A percentile compares a stretch with the other conserved stretches of the same genome.
These are phyloP conservation scores for Erythrophleum ivorense DNA, from an alignment of 331 rosid species.

Conservation along the genomic window DNA sequence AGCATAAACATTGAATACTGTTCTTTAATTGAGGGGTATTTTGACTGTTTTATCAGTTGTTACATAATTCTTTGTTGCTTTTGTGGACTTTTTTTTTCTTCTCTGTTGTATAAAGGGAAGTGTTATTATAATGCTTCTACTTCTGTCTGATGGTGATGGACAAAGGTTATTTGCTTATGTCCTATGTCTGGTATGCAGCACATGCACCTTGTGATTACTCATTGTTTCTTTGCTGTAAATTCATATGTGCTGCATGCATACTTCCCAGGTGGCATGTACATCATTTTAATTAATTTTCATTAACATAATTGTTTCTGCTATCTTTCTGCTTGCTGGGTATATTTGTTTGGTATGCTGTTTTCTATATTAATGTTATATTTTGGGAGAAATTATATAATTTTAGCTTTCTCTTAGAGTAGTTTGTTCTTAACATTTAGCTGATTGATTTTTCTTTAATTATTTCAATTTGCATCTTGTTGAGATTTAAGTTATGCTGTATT, in stretches of 20 bases:
- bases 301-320: background rate
- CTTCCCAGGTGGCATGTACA: background rate
- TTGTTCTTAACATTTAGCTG: background rate
- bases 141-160: slow-evolving; percentile 3
- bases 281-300: slow-evolving; percentile 17
- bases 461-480: slow-evolving; percentile 1
- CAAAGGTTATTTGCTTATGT: background rate
- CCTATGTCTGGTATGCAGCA: slow-evolving; percentile 1
- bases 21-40: slow-evolving; percentile 26
- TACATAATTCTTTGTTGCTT: background rate
- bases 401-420: background rate
- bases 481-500: slow-evolving; percentile 19
- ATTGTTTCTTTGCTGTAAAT: slow-evolving; percentile 18
- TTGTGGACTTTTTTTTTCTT: background rate
- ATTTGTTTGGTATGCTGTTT: background rate
- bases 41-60: background rate
- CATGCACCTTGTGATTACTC: background rate
- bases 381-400: background rate
- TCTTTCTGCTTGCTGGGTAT: background rate
- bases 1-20: background rate
- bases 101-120: background rate
- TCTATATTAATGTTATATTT: background rate
- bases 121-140: background rate
- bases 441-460: slow-evolving; percentile 5
- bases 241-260: slow-evolving; percentile 9